These are phyloP conservation scores for Populus alba DNA, from an alignment of 345 rosid species.

Conservation along the genomic window DNA sequence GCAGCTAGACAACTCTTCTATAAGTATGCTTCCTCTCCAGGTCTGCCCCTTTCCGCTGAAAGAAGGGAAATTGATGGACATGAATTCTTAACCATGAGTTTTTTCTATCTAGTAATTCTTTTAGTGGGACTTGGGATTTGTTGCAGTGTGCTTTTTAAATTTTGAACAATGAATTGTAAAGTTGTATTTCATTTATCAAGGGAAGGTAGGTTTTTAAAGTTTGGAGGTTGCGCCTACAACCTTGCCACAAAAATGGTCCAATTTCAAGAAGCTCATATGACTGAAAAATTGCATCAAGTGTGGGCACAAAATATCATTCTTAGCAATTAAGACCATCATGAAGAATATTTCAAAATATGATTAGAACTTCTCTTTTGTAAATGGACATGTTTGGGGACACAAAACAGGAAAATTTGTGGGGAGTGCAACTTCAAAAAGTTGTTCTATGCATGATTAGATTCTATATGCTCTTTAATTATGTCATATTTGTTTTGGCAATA, in stretches of 20 bases:
- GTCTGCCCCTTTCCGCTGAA: not conserved
- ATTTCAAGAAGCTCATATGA: not conserved
- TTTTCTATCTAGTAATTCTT: conserved; percentile 1
- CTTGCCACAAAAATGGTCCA: not conserved
- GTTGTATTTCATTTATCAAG: not conserved
- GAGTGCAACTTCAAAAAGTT: not conserved
- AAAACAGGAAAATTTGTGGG: not conserved
- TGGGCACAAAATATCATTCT: not conserved
- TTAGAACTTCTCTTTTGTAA: not conserved
- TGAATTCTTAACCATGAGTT: not conserved
- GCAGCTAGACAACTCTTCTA: not conserved
- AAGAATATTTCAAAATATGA: not conserved
- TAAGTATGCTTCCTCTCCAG: not conserved
- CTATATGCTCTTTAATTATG: not conserved
- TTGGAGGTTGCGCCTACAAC: not conserved
- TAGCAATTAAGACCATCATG: not conserved
- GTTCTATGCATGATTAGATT: not conserved
- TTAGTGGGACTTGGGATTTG: not conserved
- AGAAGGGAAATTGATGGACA: not conserved
- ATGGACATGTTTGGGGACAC: not conserved
- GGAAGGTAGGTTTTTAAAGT: not conserved
- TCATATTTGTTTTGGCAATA: not conserved
- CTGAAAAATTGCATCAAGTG: not conserved
- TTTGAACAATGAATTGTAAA: not conserved
- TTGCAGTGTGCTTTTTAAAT: not conserved